Base-by-base conservation (phyloP, 1,284 basidiomycete species). In the Trametes hirsuta region DNA sequence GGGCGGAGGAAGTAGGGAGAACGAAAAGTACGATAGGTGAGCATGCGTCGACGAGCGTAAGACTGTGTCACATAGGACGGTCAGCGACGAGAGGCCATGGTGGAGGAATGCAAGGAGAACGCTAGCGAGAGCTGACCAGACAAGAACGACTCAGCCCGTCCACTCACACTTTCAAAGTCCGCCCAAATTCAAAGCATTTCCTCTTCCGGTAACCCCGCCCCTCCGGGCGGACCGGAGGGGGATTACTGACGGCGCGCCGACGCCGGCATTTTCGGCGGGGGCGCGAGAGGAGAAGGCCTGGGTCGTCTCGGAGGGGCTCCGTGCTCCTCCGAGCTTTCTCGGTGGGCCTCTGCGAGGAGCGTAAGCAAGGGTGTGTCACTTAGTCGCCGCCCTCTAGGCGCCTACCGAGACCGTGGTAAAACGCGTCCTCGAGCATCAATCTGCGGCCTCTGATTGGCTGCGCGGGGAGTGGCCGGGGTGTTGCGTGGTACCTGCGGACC, bases 171-270 rank as follows among this genome's bases (percentile, higher is more conserved):
- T 67, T 65, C 63, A 64, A 67, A 65, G 65, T 67, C 65, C 65
- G 65, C 65, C 61, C 42, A 67, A 65, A 67, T 67, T 67, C 62
- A 59, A 54, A 58, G 57, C 59, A 39, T 50, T 55, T 15, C 61
- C 53, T 55, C 24, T 52, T 61, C 39, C 21, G 64, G 64, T 37
- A 53, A 42, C 36, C 34, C 63, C 63, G 58, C 55, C 60, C 55
- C 41, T 12, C 9, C 57, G 51, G 53, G 34, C 46, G 44, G 41
- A 21, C 21, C 55, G 51, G 44, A 5, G 48, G 55, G 48, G 21
- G 22, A 22, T 14, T 35, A 37, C 34, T 48, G 47, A 10, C 47
- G 47, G 47, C 21, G 36, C 48, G 37, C 12, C 37, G 39, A 3
- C 37, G 49, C 18, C 39, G 49, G 49, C 24, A 6, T 11, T 35